These are phyloP conservation scores for Ophiostoma himal-ulmi DNA, from an alignment of 2,329 filamentous ascomycete species.

Conservation along the genomic window DNA sequence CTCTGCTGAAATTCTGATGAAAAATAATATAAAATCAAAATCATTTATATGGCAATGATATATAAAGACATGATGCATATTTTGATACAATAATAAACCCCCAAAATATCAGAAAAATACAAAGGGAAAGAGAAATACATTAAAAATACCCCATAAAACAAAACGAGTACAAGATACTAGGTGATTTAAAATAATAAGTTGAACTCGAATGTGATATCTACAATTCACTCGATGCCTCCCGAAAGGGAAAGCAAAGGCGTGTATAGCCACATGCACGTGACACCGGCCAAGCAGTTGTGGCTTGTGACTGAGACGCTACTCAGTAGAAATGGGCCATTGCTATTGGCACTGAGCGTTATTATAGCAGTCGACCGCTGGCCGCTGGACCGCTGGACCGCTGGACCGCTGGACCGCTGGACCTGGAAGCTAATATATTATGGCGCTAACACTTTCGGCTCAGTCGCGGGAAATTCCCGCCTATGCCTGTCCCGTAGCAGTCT, in stretches of 20 bases:
- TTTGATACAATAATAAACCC: too few relatives aligned
- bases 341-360: background rate
- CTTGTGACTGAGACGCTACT: background rate
- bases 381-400: background rate
- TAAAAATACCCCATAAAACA: too few relatives aligned
- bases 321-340: too few relatives aligned
- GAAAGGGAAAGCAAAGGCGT: background rate
- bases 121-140: too few relatives aligned
- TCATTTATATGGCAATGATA: too few relatives aligned
- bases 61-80: too few relatives aligned
- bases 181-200: too few relatives aligned
- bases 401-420: background rate
- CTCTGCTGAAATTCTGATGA: too few relatives aligned
- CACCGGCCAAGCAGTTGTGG: background rate
- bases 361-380: background rate
- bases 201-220: background rate
- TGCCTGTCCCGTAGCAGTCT: too few relatives aligned
- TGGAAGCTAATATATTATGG: background rate
- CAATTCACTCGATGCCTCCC: background rate
- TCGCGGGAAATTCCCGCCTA: constrained; percentile 22
- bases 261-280: background rate
- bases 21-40: too few relatives aligned
- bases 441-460: constrained; percentile 16
- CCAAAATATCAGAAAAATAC: too few relatives aligned
- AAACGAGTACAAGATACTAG: too few relatives aligned